Evolutionary conservation across 2,329 filamentous ascomycete species (phyloP).

Genomic region (Leptosphaerulina australis): DNA sequence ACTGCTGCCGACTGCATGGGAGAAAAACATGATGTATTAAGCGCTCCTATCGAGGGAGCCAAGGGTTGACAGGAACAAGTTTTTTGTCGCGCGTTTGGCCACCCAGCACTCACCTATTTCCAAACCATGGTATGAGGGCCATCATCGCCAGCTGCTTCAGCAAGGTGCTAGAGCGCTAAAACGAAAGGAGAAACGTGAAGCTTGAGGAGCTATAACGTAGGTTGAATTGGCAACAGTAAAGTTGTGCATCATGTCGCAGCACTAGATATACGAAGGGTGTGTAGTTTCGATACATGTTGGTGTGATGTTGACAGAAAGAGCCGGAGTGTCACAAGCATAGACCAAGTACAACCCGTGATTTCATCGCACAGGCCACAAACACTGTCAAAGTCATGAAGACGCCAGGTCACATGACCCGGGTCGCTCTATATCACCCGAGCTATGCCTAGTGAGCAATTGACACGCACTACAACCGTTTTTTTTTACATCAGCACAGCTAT

Average conservation of each 20-base stretch:
- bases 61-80: too few species aligned
- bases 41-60: not conserved
- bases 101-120: not conserved
- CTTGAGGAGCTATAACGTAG: not conserved
- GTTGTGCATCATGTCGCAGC: not conserved
- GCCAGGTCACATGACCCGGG: too few species aligned
- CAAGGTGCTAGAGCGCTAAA: not conserved
- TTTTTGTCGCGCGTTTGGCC: too few species aligned
- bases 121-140: not conserved
- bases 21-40: conserved; percentile 1
- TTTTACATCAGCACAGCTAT: too few species aligned
- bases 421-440: too few species aligned
- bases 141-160: not conserved
- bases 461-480: too few species aligned
- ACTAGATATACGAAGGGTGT: not conserved
- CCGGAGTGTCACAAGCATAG: not conserved
- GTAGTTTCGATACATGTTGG: not conserved
- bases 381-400: too few species aligned
- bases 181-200: not conserved
- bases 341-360: not conserved
- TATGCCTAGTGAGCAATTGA: too few species aligned
- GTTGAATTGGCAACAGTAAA: not conserved
- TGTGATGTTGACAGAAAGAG: not conserved
- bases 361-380: not conserved
- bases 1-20: not conserved